Base-by-base conservation (phyloP, 345 rosid genomes). In the Isatis tinctoria region DNA sequence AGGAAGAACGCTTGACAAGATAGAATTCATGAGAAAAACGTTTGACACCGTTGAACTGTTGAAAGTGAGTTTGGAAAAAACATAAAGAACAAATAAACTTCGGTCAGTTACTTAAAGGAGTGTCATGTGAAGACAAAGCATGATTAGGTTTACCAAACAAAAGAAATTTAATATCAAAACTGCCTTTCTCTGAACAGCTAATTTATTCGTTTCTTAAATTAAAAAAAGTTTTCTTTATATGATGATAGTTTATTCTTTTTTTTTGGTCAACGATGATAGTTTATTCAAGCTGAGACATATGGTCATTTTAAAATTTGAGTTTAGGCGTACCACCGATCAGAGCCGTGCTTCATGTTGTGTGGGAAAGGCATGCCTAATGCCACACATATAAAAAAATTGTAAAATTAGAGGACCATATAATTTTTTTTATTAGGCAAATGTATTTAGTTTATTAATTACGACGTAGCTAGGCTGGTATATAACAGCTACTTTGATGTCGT, bases 1-100 rank as follows among this genome's bases (percentile, higher is more conserved):
- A 24, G 72, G 76, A 54, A 52, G 77, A 28, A 86, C 26, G 32
- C 16, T 63, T 65, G 69, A 80, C 66, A 86, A 84, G 8, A 81
- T 84, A 17, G 86, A 86, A 41, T 65, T 75, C 80, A 84, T 81
- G 36, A 44, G 72, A 18, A 11, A 22, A 43, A 39, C 0, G 37
- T 53, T 30, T 39, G 30, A 44, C 27, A 10, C 49, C 27, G 67
- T 37, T 18, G 52, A 48, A 30, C 3, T 51, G 16, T 24, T 51
- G 57, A 22, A 56, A 61, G 8, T 47, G 24, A 49, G 39, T 48
- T 30, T 30, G n/a, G n/a, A n/a, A 39, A 39, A 11, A 39, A 39
- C 10, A 9, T 51, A 33, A 17, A 27, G 4, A 53, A 11, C 7
- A 52, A 16, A 53, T 2, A 13, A 58, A 11, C 27, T 8, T 33